phyloP scores from a whole-genome alignment of 768 basidiomycete genomes.

The Pholiota conissans region DNA sequence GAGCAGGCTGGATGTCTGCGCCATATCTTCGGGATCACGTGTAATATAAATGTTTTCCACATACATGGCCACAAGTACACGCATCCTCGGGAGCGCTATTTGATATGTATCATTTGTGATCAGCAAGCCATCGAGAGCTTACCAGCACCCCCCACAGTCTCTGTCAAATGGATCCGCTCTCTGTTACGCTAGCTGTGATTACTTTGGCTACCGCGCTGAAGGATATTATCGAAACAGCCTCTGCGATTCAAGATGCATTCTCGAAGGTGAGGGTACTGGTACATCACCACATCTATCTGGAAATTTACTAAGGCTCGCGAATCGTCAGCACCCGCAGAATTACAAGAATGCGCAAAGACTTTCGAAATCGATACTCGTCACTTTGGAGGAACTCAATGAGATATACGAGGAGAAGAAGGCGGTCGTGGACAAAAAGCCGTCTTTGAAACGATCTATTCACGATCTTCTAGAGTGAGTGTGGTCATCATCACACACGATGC shows the following conservation, averaged over 20 bases:
- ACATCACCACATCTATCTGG: too few species aligned
- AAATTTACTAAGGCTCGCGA: too few species aligned
- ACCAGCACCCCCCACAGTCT: too few species aligned
- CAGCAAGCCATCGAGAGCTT: too few species aligned
- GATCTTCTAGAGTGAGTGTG: background rate
- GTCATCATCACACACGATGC: too few species aligned
- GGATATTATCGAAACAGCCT: background rate
- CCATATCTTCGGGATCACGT: too few species aligned
- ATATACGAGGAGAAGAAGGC: background rate
- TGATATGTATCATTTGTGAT: too few species aligned
- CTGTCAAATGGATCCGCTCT: conserved; percentile 1
- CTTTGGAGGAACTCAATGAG: background rate
- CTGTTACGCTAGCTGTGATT: background rate
- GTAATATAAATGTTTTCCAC: too few species aligned
- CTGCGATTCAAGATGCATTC: background rate
- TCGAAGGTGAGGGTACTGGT: background rate
- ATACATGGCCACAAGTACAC: too few species aligned
- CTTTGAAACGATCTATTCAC: background rate
- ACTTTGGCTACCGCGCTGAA: conserved; percentile 1
- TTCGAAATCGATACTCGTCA: background rate
- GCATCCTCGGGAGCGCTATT: too few species aligned
- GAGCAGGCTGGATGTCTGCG: too few species aligned
- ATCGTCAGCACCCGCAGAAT: background rate
- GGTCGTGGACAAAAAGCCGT: background rate
- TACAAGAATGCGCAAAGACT: background rate